Percentiles rank a stretch among this genome's conserved stretches.
Conservation (phyloP, 2,329 filamentous ascomycete species). For the Venturia nashicola region DNA sequence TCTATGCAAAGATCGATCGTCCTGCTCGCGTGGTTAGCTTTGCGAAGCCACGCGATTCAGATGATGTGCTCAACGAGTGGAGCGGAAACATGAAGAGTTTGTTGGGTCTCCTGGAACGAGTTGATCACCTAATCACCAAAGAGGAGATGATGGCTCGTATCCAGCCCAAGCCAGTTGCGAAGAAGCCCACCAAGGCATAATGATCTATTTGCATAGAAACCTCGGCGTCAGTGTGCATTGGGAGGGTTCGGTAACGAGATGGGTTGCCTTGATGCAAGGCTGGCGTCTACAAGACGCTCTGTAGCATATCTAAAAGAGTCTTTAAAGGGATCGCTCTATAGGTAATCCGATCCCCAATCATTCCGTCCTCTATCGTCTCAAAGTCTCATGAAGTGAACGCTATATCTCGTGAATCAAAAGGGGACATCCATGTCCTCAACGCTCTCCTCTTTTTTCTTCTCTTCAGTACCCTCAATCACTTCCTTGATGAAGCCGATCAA, state of each 20-base stretch:
- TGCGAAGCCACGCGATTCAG: constrained; percentile 84
- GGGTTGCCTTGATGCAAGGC: neutral
- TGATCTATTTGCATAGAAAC: neutral
- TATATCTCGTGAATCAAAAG: constrained; percentile 30
- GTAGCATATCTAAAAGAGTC: neutral
- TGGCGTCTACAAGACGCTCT: constrained; percentile 1
- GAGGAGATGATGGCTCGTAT: constrained; percentile 99
- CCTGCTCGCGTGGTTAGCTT: constrained; percentile 88
- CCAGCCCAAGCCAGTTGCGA: constrained; percentile 41
- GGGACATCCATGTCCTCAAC: constrained; percentile 59
- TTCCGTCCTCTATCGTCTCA: neutral
- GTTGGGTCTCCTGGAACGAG: constrained; percentile 71
- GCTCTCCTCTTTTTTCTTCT: constrained; percentile 36
- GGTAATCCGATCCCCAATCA: neutral
- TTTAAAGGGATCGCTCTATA: constrained; percentile 4
- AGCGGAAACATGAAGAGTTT: constrained; percentile 95
- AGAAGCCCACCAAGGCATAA: neutral
- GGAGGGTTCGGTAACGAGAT: neutral
- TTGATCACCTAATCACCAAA: constrained; percentile 97
- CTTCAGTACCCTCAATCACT: constrained; percentile 19
- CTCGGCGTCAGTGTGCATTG: neutral
- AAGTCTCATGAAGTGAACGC: neutral
- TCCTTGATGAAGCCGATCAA: constrained; percentile 59
- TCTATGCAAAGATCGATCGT: constrained; percentile 94
- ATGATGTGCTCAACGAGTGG: constrained; percentile 97